Percentiles rank a stretch among this genome's conserved stretches.
Evolutionary conservation across 176 grass and related monocot species (phyloP).

Genomic region (Alopecurus myosuroides): DNA sequence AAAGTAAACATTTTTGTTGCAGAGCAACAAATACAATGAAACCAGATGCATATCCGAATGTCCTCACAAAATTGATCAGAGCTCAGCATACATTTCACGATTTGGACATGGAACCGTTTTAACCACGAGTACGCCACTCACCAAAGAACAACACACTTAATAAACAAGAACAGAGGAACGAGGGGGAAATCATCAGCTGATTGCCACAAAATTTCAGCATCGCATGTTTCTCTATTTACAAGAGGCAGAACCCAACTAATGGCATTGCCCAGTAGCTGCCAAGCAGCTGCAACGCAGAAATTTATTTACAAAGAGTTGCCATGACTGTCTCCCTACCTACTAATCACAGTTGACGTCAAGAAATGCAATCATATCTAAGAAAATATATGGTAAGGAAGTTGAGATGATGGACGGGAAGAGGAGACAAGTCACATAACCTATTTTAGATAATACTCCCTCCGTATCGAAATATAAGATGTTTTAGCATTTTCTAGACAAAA

Average conservation of each 20-base stretch:
- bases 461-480: too few relatives aligned
- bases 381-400: too few relatives aligned
- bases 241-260: not conserved
- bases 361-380: not conserved
- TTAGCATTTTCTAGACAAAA: too few relatives aligned
- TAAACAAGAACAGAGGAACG: not conserved
- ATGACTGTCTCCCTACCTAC: not conserved
- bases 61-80: not conserved
- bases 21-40: not conserved
- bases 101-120: too few relatives aligned
- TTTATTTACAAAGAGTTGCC: not conserved
- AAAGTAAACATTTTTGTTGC: not conserved
- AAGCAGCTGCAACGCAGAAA: not conserved
- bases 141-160: not conserved
- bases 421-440: not conserved
- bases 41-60: not conserved
- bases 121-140: not conserved
- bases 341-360: constrained; percentile 6
- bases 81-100: not conserved
- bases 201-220: not conserved
- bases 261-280: not conserved
- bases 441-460: not conserved
- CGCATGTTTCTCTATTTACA: constrained; percentile 22
- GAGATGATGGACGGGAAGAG: not conserved
- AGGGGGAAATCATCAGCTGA: not conserved